Percentiles rank a stretch among this genome's conserved stretches.
These are phyloP conservation scores for Gliomastix tumulicola DNA, from an alignment of 2,329 filamentous ascomycete genomes.

Conservation along the genomic window DNA sequence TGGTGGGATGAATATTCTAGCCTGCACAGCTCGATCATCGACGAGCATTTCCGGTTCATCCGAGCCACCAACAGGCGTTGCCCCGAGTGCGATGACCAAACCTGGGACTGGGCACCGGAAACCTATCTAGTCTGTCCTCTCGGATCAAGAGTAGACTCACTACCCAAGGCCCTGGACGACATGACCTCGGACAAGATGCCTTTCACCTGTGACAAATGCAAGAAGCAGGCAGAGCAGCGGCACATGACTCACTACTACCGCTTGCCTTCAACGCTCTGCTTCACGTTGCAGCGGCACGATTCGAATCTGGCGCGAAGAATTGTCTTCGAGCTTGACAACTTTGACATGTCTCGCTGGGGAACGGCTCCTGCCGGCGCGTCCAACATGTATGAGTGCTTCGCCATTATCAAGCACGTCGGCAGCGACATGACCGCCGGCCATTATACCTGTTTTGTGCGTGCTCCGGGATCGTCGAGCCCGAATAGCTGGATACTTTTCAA, in stretches of 20 bases:
- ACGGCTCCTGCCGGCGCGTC: slow-evolving; percentile 42
- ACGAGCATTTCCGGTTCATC: slow-evolving; percentile 72
- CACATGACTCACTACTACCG: slow-evolving; percentile 74
- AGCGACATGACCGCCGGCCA: slow-evolving; percentile 64
- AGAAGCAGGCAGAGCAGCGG: too few species aligned
- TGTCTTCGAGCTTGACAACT: slow-evolving; percentile 67
- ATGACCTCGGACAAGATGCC: too few species aligned
- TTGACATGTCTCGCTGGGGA: too few species aligned
- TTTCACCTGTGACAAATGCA: slow-evolving; percentile 73
- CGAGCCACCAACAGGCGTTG: slow-evolving; percentile 68
- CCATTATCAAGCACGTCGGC: slow-evolving; percentile 72
- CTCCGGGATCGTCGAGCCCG: too few species aligned
- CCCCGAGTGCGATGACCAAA: slow-evolving; percentile 45
- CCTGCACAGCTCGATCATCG: slow-evolving; percentile 68
- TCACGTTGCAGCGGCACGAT: slow-evolving; percentile 60
- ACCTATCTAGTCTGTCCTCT: too few species aligned
- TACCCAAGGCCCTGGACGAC: slow-evolving; percentile 60
- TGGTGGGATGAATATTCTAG: slow-evolving; percentile 70
- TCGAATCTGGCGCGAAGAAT: slow-evolving; percentile 50
- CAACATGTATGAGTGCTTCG: slow-evolving; percentile 79
- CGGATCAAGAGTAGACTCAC: too few species aligned
- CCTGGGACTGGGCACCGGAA: slow-evolving; percentile 33
- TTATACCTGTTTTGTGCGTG: slow-evolving; percentile 68
- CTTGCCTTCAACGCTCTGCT: slow-evolving; percentile 70
- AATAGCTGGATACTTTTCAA: too few species aligned